phyloP scores from a whole-genome alignment of 495 filamentous ascomycete genomes.

The Aspergillus biplanus region DNA sequence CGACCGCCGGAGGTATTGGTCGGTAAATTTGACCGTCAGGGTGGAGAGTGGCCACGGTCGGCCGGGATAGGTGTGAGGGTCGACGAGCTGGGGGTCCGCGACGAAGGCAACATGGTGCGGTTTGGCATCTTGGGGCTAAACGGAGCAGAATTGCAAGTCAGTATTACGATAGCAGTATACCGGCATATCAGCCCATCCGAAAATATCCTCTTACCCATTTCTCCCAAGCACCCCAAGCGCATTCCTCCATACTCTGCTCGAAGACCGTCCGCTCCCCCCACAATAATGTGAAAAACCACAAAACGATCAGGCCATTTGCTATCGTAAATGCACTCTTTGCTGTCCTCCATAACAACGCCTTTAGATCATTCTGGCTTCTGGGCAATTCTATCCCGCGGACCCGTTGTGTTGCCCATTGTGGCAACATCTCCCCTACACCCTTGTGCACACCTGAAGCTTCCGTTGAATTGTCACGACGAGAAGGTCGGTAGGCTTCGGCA shows the following conservation, averaged over 20 bases:
- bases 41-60: slow-evolving; percentile 86
- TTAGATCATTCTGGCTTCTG: slow-evolving; percentile 20
- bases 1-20: slow-evolving; percentile 82
- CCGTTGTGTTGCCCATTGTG: slow-evolving; percentile 31
- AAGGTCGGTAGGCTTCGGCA: slow-evolving; percentile 36
- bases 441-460: slow-evolving; percentile 14
- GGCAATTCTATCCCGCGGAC: slow-evolving; percentile 23
- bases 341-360: slow-evolving; percentile 15
- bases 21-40: slow-evolving; percentile 79
- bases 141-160: slow-evolving; percentile 21
- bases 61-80: slow-evolving; percentile 94
- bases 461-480: slow-evolving; percentile 23
- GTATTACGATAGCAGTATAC: neutral
- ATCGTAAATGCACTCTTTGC: slow-evolving; percentile 54
- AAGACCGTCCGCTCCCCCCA: slow-evolving; percentile 89
- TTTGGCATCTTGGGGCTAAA: slow-evolving; percentile 69
- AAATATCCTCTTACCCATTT: slow-evolving; percentile 70
- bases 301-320: slow-evolving; percentile 63
- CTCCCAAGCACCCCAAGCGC: slow-evolving; percentile 87
- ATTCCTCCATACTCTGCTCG: slow-evolving; percentile 64
- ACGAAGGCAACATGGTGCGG: slow-evolving; percentile 89
- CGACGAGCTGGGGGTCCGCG: slow-evolving; percentile 96
- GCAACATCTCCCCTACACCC: slow-evolving; percentile 27
- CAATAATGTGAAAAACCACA: slow-evolving; percentile 80
- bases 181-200: too few relatives aligned